Evolutionary conservation across 164 flowering plant species (phyloP), one percentile per base, ranked within the genome.

Genomic region (Buxus sempervirens): DNA sequence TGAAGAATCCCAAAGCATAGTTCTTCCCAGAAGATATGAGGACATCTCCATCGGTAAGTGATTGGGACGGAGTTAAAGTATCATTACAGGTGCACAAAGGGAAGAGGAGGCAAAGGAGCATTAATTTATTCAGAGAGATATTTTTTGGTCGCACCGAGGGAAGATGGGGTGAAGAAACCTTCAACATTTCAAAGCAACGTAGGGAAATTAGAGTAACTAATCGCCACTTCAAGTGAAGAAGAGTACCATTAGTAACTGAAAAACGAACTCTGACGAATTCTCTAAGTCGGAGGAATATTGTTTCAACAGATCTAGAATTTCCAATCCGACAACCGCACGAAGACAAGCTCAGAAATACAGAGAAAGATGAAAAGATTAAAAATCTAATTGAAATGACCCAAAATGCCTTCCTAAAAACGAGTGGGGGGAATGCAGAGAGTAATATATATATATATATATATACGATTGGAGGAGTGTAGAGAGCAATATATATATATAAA

Each of bases 1-100:
- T 73, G 78, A 86, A 86, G 76, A 86, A 86, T 0, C 88, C 88
- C 0, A 86, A 74, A 9, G 60, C 79, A 42, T 78, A 86, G 0
- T 2, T 54, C 9, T 68, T 54, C 3, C 63, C 74, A 0, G 28
- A 8, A 20, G 86, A 86, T 59, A 82, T 60, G 20, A 86, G 22
- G 14, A 73, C 38, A 0, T 78, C 67, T 23, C 72, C 71, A 15
- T 72, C 75, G 19, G 25, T 71, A 26, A 82, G 21, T 1, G 66
- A 25, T 9, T 64, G 64, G 26, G 28, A 26, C 1, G 62, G 62
- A 19, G 69, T 57, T 42, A 82, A 60, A 63, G 69, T 69, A 60
- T 66, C 69, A 0, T 19, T 25, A 10, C 65, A 63, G 45, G 56
- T 4, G 25, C 63, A 72, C 14, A 16, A 25, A 3, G 0, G 4